phyloP scores from a whole-genome alignment of 1,284 basidiomycete genomes.

The Afroboletus lepidellus region DNA sequence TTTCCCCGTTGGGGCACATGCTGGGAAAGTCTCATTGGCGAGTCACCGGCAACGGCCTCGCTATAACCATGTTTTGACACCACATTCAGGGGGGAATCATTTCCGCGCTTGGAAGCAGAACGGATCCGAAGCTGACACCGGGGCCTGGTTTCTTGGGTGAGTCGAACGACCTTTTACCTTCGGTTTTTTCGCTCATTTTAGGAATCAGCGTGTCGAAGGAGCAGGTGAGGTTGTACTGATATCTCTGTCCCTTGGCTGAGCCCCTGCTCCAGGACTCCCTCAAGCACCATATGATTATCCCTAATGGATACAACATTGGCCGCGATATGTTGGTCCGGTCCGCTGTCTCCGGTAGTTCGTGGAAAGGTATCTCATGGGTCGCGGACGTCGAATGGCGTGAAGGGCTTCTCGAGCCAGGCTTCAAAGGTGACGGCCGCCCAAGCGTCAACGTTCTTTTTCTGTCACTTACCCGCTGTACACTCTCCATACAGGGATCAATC shows the following conservation, averaged over 20 bases:
- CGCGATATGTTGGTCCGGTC: slow-evolving; percentile 69
- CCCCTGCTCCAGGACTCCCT: slow-evolving; percentile 48
- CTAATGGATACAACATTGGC: slow-evolving; percentile 75
- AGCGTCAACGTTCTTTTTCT: neutral
- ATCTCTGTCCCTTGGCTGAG: neutral
- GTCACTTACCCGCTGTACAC: slow-evolving; percentile 2
- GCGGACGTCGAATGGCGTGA: slow-evolving; percentile 72
- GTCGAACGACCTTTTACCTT: slow-evolving; percentile 16
- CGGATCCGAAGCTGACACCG: slow-evolving; percentile 57
- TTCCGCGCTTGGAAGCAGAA: slow-evolving; percentile 76
- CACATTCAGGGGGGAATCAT: slow-evolving; percentile 52
- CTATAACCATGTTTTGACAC: neutral
- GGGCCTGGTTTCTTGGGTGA: slow-evolving; percentile 73
- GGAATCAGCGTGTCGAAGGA: slow-evolving; percentile 66
- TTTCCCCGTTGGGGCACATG: slow-evolving; percentile 68
- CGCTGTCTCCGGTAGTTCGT: slow-evolving; percentile 58
- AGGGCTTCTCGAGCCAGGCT: slow-evolving; percentile 64
- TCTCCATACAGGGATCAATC: slow-evolving; percentile 63
- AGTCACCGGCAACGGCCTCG: slow-evolving; percentile 32
- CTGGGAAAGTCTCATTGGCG: slow-evolving; percentile 67
- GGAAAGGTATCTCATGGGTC: slow-evolving; percentile 65
- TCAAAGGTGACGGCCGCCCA: slow-evolving; percentile 45
- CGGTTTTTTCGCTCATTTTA: neutral
- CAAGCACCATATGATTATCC: slow-evolving; percentile 68
- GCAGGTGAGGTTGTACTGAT: slow-evolving; percentile 39